Evolutionary conservation across 352 stramenopile genomes (phyloP).

Genomic region (Pseudoperonospora humuli): DNA sequence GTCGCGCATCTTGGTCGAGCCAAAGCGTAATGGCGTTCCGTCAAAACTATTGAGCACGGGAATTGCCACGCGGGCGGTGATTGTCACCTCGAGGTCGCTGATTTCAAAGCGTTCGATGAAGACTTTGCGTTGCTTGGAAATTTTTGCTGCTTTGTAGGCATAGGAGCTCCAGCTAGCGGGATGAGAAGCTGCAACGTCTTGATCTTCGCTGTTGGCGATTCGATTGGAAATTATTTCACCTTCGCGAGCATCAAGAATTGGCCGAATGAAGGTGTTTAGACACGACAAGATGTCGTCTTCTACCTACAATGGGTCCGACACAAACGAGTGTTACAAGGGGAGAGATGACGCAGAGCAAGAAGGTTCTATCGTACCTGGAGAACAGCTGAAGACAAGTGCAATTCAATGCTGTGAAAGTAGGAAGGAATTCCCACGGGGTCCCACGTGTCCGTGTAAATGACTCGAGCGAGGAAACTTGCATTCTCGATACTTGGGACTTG

Average conservation of each 20-base stretch:
- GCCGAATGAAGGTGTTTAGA: slow-evolving; percentile 36
- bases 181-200: neutral
- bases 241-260: slow-evolving; percentile 32
- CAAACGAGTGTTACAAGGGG: slow-evolving; percentile 1
- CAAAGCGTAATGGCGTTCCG: slow-evolving; percentile 63
- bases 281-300: slow-evolving; percentile 51
- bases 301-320: slow-evolving; percentile 20
- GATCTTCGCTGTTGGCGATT: neutral
- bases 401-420: slow-evolving; percentile 65
- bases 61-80: slow-evolving; percentile 71
- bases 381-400: slow-evolving; percentile 43
- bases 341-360: neutral
- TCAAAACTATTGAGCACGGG: slow-evolving; percentile 80
- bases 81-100: slow-evolving; percentile 46
- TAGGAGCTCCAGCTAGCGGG: slow-evolving; percentile 13
- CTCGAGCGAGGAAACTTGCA: slow-evolving; percentile 30
- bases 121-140: slow-evolving; percentile 44
- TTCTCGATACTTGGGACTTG: slow-evolving; percentile 24
- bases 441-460: slow-evolving; percentile 55
- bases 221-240: slow-evolving; percentile 6
- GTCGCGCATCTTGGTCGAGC: slow-evolving; percentile 41
- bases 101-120: slow-evolving; percentile 59
- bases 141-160: slow-evolving; percentile 11
- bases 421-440: slow-evolving; percentile 33
- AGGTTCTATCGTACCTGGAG: slow-evolving; percentile 44